Evolutionary conservation across 306 rosid genomes (phyloP).

Genomic region (Quercus mongolica): DNA sequence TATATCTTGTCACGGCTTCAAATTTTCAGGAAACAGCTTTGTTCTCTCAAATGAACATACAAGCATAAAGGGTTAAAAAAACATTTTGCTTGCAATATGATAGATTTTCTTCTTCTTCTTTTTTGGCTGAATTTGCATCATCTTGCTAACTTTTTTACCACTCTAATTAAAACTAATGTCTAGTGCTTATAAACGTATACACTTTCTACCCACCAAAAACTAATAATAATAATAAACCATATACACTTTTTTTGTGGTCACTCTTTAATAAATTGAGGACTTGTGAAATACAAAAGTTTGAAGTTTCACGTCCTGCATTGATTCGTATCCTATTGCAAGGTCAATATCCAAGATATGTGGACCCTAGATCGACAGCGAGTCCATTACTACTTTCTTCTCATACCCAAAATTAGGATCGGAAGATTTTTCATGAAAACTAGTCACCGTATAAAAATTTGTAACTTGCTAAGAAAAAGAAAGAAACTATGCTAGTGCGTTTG

Average conservation of each 20-base stretch:
- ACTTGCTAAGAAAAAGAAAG: too few relatives aligned
- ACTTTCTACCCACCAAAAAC: too few relatives aligned
- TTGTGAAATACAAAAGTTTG: neutral
- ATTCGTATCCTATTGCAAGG: constrained; percentile 18
- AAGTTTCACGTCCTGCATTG: neutral
- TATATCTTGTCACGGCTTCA: constrained; percentile 2
- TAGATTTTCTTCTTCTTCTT: too few relatives aligned
- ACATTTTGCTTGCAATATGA: too few relatives aligned
- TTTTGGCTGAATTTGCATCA: too few relatives aligned
- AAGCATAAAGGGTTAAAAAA: too few relatives aligned
- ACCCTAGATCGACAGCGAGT: neutral
- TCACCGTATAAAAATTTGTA: too few relatives aligned
- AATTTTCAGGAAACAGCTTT: neutral
- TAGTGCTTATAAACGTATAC: too few relatives aligned
- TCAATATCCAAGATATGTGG: constrained; percentile 11
- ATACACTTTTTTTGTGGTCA: neutral
- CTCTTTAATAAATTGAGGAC: neutral
- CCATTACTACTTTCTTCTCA: neutral
- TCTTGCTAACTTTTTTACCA: too few relatives aligned
- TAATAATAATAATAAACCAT: too few relatives aligned
- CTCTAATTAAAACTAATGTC: too few relatives aligned
- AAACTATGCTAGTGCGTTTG: too few relatives aligned
- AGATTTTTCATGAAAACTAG: neutral
- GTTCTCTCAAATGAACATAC: neutral
- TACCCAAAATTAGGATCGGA: neutral